These are phyloP conservation scores for Aspergillus awamori DNA, from an alignment of 2,329 filamentous ascomycete species.

Conservation along the genomic window DNA sequence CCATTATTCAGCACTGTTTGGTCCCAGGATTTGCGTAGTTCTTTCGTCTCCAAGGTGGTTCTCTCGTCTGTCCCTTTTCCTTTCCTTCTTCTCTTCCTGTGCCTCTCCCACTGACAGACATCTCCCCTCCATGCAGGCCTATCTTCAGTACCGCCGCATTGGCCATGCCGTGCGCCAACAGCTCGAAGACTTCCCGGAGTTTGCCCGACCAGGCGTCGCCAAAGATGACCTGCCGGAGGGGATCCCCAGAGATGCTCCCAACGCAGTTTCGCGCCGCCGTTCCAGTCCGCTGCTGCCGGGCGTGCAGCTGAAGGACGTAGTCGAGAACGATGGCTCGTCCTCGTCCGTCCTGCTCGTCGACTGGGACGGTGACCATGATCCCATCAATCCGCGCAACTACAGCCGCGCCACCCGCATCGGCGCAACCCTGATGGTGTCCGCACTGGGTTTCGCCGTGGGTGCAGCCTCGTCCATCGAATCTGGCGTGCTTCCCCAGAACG, in stretches of 20 bases:
- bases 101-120: background rate
- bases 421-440: slow-evolving; percentile 48
- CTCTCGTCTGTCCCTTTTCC: background rate
- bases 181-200: slow-evolving; percentile 14
- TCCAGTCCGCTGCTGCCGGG: background rate
- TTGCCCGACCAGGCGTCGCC: slow-evolving; percentile 7
- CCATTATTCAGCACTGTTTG: background rate
- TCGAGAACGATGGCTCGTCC: slow-evolving; percentile 5
- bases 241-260: background rate
- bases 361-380: slow-evolving; percentile 44
- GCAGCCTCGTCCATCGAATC: slow-evolving; percentile 59
- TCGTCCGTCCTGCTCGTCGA: slow-evolving; percentile 41
- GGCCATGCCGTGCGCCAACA: slow-evolving; percentile 23
- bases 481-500: slow-evolving; percentile 50
- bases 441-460: slow-evolving; percentile 56
- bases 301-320: slow-evolving; percentile 9
- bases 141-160: slow-evolving; percentile 29
- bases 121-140: slow-evolving; percentile 25
- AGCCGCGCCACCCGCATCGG: slow-evolving; percentile 36
- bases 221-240: background rate
- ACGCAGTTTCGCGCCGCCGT: background rate
- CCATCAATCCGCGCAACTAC: slow-evolving; percentile 46
- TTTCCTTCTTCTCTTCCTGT: background rate
- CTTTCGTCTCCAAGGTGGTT: background rate
- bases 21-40: background rate